Conservation (phyloP, 257 asterid species). For the Mitragyna speciosa region DNA sequence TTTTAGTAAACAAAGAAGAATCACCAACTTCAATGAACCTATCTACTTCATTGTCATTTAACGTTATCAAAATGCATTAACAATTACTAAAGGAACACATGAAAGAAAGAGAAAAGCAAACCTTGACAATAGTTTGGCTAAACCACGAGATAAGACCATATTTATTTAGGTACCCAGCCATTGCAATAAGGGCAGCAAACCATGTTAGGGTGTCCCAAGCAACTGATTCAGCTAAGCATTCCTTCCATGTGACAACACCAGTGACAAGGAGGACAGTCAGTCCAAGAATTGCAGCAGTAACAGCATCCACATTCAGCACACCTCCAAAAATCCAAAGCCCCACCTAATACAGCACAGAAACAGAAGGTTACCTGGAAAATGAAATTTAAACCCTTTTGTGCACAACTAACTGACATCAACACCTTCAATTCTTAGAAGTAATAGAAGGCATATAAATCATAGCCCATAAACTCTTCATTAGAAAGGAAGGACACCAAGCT, state of each 20-base stretch:
- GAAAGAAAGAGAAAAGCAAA: constrained; percentile 15
- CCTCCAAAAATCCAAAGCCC: constrained; percentile 97
- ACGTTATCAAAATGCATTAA: neutral
- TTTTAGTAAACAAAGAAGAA: neutral
- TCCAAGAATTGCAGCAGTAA: constrained; percentile 95
- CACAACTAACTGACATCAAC: neutral
- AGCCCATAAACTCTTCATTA: neutral
- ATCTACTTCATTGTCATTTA: neutral
- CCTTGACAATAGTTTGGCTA: constrained; percentile 96
- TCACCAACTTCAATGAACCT: neutral
- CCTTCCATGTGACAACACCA: constrained; percentile 98
- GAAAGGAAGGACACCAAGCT: neutral
- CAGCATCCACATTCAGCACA: constrained; percentile 80
- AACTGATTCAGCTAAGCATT: constrained; percentile 93
- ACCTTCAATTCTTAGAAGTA: neutral
- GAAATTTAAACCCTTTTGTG: neutral
- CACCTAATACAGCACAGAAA: constrained; percentile 48
- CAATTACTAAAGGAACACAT: neutral
- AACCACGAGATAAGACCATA: constrained; percentile 97
- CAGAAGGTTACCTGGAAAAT: neutral
- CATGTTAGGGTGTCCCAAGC: constrained; percentile 99
- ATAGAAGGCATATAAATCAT: neutral
- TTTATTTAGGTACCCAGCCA: constrained; percentile 98
- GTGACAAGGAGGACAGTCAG: constrained; percentile 77
- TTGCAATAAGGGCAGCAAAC: constrained; percentile 99